Evolutionary conservation across 345 rosid species (phyloP).

Genomic region (Dimocarpus longan): DNA sequence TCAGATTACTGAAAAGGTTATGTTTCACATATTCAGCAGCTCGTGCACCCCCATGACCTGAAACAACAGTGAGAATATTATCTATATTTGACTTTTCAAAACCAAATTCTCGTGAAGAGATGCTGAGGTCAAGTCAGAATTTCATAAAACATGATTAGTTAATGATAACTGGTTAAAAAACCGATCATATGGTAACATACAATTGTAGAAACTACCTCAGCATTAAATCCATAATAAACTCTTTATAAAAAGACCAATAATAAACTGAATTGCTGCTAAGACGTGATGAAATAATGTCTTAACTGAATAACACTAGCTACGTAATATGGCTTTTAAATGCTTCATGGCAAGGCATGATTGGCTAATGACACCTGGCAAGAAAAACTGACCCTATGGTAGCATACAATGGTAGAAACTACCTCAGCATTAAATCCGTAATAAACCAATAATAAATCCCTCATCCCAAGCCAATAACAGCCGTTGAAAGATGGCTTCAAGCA

Average conservation of each 20-base stretch:
- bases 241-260: too few species aligned
- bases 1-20: conserved; percentile 91
- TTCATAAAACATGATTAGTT: too few species aligned
- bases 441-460: conserved; percentile 22
- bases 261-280: too few species aligned
- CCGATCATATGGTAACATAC: too few species aligned
- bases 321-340: background rate
- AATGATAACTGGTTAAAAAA: too few species aligned
- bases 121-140: background rate
- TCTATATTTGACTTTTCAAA: background rate
- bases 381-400: conserved; percentile 8
- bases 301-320: conserved; percentile 7
- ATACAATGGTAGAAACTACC: conserved; percentile 17
- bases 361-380: conserved; percentile 10
- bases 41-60: conserved; percentile 99
- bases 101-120: background rate
- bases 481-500: conserved; percentile 28
- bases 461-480: conserved; percentile 20
- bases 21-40: conserved; percentile 99
- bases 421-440: conserved; percentile 12
- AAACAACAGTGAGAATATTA: conserved; percentile 29
- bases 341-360: background rate
- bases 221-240: too few species aligned
- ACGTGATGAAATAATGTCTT: background rate
- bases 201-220: too few species aligned